phyloP scores from a whole-genome alignment of 495 filamentous ascomycete genomes.

The Aspergillus bridgeri region DNA sequence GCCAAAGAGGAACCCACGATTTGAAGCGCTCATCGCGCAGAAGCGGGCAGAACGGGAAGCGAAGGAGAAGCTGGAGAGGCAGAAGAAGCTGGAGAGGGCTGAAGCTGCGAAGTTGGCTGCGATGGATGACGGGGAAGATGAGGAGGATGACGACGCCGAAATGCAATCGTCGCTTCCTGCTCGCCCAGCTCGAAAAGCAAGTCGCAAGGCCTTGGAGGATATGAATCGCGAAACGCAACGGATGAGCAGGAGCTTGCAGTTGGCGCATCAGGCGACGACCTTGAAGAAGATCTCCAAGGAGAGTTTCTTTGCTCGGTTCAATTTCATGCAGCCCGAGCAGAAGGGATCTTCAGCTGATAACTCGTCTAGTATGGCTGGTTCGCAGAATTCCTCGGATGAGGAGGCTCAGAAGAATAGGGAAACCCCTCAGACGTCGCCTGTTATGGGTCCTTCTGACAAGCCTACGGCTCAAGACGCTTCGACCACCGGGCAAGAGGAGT shows the following conservation, averaged over 20 bases:
- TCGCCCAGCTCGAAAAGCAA: slow-evolving; percentile 76
- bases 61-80: slow-evolving; percentile 56
- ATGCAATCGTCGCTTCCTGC: slow-evolving; percentile 54
- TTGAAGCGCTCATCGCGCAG: slow-evolving; percentile 64
- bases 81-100: slow-evolving; percentile 47
- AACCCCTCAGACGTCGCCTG: slow-evolving; percentile 51
- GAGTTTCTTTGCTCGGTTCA: slow-evolving; percentile 80
- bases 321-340: slow-evolving; percentile 52
- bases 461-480: slow-evolving; percentile 20
- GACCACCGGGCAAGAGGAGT: slow-evolving; percentile 3
- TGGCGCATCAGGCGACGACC: slow-evolving; percentile 84
- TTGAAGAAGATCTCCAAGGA: slow-evolving; percentile 90
- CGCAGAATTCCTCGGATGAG: slow-evolving; percentile 46
- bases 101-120: slow-evolving; percentile 37
- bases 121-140: slow-evolving; percentile 28
- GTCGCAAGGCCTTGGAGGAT: slow-evolving; percentile 95
- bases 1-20: slow-evolving; percentile 53
- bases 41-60: slow-evolving; percentile 68
- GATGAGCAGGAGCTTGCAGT: slow-evolving; percentile 81
- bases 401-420: slow-evolving; percentile 42
- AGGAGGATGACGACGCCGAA: slow-evolving; percentile 50
- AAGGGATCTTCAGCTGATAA: slow-evolving; percentile 24
- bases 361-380: slow-evolving; percentile 41
- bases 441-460: slow-evolving; percentile 26
- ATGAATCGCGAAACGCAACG: slow-evolving; percentile 92